Evolutionary conservation across 345 rosid genomes (phyloP).

Genomic region (Lepidium africanum): DNA sequence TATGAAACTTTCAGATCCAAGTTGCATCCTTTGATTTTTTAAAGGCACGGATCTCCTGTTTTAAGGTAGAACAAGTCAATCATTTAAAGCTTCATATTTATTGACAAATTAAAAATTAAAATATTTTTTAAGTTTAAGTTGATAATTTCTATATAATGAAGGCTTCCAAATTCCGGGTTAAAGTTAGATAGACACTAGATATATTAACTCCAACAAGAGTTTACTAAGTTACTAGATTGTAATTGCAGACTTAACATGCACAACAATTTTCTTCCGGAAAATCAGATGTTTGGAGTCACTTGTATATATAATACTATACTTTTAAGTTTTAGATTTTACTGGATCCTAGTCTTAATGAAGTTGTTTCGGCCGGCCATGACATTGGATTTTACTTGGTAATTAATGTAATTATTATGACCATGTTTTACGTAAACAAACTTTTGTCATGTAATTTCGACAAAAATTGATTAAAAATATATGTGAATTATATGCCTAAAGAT

Average conservation of each 20-base stretch:
- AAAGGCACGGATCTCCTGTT: constrained; percentile 22
- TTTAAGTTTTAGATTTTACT: neutral
- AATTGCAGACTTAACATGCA: neutral
- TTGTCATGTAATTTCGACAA: too few species aligned
- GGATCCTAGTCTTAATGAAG: neutral
- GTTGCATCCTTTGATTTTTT: constrained; percentile 10
- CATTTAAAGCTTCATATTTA: constrained; percentile 12
- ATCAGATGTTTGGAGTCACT: neutral
- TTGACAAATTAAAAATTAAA: neutral
- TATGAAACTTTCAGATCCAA: constrained; percentile 10
- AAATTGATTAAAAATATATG: too few species aligned
- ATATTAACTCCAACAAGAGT: neutral
- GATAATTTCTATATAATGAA: too few species aligned
- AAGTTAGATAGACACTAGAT: neutral
- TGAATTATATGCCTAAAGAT: too few species aligned
- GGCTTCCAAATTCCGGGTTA: too few species aligned
- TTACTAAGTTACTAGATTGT: neutral
- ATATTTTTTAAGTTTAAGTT: neutral
- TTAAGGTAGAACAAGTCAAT: constrained; percentile 12
- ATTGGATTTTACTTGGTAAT: too few species aligned
- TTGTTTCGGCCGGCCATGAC: too few species aligned
- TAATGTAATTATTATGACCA: too few species aligned
- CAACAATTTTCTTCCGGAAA: neutral
- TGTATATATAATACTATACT: neutral
- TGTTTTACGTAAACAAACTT: too few species aligned